These are phyloP conservation scores for Tubosaeta sp. DNA, from an alignment of 768 basidiomycete species.

Conservation along the genomic window DNA sequence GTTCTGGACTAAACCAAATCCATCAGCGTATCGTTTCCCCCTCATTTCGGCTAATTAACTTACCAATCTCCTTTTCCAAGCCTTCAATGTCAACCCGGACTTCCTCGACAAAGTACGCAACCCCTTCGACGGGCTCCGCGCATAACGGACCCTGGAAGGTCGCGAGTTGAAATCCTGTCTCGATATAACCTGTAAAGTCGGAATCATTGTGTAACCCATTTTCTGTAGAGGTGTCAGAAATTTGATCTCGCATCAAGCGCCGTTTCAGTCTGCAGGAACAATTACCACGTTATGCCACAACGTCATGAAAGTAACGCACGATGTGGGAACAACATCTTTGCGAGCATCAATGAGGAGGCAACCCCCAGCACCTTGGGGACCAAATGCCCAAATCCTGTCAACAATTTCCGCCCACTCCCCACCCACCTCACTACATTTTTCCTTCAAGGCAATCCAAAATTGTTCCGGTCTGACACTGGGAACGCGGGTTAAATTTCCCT, in stretches of 20 bases:
- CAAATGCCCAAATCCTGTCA: slow-evolving; percentile 86
- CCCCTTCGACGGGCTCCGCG: slow-evolving; percentile 89
- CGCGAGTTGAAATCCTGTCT: slow-evolving; percentile 93
- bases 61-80: slow-evolving; percentile 65
- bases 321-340: slow-evolving; percentile 40
- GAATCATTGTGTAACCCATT: slow-evolving; percentile 32
- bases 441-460: slow-evolving; percentile 73
- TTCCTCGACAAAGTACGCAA: slow-evolving; percentile 86
- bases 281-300: slow-evolving; percentile 5
- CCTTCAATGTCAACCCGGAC: slow-evolving; percentile 58
- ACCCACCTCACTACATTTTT: slow-evolving; percentile 61
- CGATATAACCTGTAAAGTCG: slow-evolving; percentile 80
- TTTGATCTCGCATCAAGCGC: slow-evolving; percentile 40
- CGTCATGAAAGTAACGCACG: slow-evolving; percentile 43
- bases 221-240: slow-evolving; percentile 31
- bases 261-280: slow-evolving; percentile 43
- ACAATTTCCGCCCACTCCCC: slow-evolving; percentile 73
- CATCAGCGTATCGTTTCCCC: slow-evolving; percentile 10
- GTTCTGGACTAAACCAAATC: slow-evolving; percentile 57
- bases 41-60: slow-evolving; percentile 19
- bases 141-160: slow-evolving; percentile 94
- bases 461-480: slow-evolving; percentile 66
- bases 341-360: slow-evolving; percentile 82
- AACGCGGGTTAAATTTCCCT: slow-evolving; percentile 56
- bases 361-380: slow-evolving; percentile 81